Evolutionary conservation across 1,284 basidiomycete species (phyloP).

Genomic region (Sutorius eximius): DNA sequence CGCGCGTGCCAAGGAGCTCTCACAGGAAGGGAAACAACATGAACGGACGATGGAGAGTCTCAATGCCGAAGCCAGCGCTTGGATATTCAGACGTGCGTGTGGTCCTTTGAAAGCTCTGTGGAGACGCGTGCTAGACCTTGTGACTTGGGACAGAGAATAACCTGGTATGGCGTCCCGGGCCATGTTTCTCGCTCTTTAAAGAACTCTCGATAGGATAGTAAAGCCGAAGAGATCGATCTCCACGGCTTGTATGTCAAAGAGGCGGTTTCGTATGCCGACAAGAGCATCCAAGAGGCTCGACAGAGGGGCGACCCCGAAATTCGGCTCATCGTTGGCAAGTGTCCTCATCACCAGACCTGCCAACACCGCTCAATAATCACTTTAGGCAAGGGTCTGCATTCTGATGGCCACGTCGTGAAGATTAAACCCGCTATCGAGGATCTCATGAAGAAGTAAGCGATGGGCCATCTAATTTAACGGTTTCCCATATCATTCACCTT

Average conservation of each 20-base stretch:
- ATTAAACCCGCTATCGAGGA: constrained; percentile 93
- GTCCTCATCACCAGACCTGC: neutral
- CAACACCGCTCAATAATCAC: constrained; percentile 1
- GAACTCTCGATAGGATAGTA: constrained; percentile 52
- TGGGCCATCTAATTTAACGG: neutral
- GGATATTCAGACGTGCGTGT: constrained; percentile 79
- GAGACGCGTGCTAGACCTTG: neutral
- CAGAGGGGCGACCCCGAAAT: constrained; percentile 66
- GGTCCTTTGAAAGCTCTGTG: neutral
- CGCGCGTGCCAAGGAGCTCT: constrained; percentile 80
- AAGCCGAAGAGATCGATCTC: constrained; percentile 79
- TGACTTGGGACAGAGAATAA: constrained; percentile 70
- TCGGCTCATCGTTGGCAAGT: constrained; percentile 84
- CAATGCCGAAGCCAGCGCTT: constrained; percentile 84
- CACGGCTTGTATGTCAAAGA: constrained; percentile 95
- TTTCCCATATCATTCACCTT: neutral
- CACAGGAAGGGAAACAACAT: constrained; percentile 81
- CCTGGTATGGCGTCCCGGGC: constrained; percentile 42
- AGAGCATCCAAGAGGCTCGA: constrained; percentile 69
- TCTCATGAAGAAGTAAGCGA: constrained; percentile 73
- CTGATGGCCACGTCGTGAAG: constrained; percentile 76
- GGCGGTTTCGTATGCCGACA: constrained; percentile 72
- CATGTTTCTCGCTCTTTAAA: neutral
- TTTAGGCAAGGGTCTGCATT: constrained; percentile 83
- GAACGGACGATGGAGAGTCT: constrained; percentile 78